phyloP scores from a whole-genome alignment of 495 filamentous ascomycete genomes.

The Saxophila tyrrhenica region DNA sequence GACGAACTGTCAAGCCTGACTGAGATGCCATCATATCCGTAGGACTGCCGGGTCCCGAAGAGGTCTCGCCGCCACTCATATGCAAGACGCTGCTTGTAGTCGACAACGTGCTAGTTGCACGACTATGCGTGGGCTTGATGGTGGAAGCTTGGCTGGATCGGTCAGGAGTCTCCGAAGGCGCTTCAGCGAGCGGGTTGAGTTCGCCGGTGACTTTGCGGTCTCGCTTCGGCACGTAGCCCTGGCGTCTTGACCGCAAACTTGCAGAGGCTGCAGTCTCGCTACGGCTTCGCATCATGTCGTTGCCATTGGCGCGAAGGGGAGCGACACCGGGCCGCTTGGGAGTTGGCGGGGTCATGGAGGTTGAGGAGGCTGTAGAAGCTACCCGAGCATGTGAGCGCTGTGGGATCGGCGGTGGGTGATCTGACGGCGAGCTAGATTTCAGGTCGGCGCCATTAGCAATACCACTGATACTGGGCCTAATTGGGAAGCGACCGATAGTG shows the following conservation, averaged over 20 bases:
- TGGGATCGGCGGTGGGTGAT: constrained; percentile 51
- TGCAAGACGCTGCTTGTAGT: not conserved
- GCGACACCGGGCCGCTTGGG: constrained; percentile 51
- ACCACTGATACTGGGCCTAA: constrained; percentile 56
- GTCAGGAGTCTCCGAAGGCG: constrained; percentile 41
- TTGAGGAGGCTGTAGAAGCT: constrained; percentile 25
- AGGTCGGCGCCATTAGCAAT: constrained; percentile 26
- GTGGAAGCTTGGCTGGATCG: constrained; percentile 10
- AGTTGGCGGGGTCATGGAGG: not conserved
- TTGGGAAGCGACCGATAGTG: constrained; percentile 65
- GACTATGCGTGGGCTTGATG: constrained; percentile 8
- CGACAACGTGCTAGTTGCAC: constrained; percentile 12
- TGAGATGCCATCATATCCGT: constrained; percentile 16
- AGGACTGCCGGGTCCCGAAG: constrained; percentile 23
- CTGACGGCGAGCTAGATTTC: constrained; percentile 20
- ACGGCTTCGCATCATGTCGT: constrained; percentile 79
- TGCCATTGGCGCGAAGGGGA: constrained; percentile 51
- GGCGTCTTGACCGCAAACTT: constrained; percentile 51
- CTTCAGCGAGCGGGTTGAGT: constrained; percentile 70
- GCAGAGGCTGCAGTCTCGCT: constrained; percentile 68
- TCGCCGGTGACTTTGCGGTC: constrained; percentile 52
- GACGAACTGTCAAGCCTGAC: not conserved
- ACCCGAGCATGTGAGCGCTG: constrained; percentile 67
- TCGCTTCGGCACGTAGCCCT: constrained; percentile 61
- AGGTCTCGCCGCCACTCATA: constrained; percentile 17